Evolutionary conservation across 2,329 filamentous ascomycete species (phyloP).

Genomic region (Paracamarosporium sp.): DNA sequence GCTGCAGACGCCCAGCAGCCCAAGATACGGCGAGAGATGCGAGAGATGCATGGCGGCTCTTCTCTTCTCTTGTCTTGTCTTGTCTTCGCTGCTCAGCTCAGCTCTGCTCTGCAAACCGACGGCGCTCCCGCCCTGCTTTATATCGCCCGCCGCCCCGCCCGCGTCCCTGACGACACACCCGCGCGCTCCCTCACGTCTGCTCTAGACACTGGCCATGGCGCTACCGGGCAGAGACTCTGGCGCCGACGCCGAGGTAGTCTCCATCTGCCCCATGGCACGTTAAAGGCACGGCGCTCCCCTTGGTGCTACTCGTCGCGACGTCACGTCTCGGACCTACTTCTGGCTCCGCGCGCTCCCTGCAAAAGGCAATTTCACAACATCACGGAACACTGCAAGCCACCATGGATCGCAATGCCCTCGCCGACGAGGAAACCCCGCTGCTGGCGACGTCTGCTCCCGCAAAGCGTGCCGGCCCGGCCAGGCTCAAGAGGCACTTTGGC

Average conservation of each 20-base stretch:
- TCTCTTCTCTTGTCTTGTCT: too few species aligned
- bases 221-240: background rate
- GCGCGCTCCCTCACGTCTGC: constrained; percentile 17
- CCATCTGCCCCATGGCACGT: constrained; percentile 1
- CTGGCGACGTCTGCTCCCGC: constrained; percentile 23
- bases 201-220: background rate
- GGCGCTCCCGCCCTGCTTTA: constrained; percentile 17
- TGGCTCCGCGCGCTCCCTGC: constrained; percentile 12
- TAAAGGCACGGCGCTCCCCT: constrained; percentile 2
- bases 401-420: constrained; percentile 19
- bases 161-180: constrained; percentile 40
- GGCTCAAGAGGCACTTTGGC: constrained; percentile 42
- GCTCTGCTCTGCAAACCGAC: background rate
- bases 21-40: constrained; percentile 37
- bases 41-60: constrained; percentile 22
- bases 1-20: constrained; percentile 36
- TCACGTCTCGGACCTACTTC: constrained; percentile 3
- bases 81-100: too few species aligned
- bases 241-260: constrained; percentile 3
- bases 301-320: background rate
- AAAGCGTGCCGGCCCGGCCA: constrained; percentile 20
- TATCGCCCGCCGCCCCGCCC: constrained; percentile 12
- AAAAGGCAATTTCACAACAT: constrained; percentile 3
- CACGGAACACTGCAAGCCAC: constrained; percentile 10
- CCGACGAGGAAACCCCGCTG: constrained; percentile 43